Evolutionary conservation across 352 stramenopile species (phyloP).

Genomic region (Phytophthora pistaciae): DNA sequence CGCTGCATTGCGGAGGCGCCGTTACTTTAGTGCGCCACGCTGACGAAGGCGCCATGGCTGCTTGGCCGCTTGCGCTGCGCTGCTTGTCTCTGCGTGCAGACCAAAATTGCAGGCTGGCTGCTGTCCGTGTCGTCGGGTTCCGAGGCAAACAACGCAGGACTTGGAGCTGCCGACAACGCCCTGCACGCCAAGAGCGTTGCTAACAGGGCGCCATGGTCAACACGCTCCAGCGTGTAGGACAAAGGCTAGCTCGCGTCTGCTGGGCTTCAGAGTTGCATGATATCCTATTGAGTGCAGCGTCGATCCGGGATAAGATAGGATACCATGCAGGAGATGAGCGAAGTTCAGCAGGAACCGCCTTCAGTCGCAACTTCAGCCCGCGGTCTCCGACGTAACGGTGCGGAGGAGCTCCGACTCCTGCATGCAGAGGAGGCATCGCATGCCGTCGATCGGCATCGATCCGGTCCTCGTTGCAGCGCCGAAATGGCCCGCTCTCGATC

Average conservation of each 20-base stretch:
- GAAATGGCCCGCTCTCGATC: constrained; percentile 1
- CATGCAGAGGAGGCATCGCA: neutral
- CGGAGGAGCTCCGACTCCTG: neutral
- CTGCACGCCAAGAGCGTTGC: neutral
- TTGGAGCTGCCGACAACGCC: neutral
- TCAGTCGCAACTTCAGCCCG: constrained; percentile 1
- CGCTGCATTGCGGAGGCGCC: neutral
- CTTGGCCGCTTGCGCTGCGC: neutral
- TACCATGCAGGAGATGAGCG: too few species aligned
- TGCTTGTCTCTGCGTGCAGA: neutral
- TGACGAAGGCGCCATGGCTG: neutral
- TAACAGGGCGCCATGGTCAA: constrained; percentile 1
- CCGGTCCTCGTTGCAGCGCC: constrained; percentile 7
- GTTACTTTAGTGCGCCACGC: constrained; percentile 6
- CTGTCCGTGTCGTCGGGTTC: neutral
- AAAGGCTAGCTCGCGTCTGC: neutral
- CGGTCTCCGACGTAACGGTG: constrained; percentile 12
- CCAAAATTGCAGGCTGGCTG: neutral
- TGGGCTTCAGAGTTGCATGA: neutral
- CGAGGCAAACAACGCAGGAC: neutral
- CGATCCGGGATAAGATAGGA: constrained; percentile 1
- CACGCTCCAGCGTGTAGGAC: neutral
- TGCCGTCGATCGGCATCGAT: constrained; percentile 6
- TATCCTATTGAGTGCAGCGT: neutral
- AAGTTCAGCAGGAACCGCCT: neutral